phyloP scores from a whole-genome alignment of 441 rosid genomes.

The Pelargonium myrrhifolium region DNA sequence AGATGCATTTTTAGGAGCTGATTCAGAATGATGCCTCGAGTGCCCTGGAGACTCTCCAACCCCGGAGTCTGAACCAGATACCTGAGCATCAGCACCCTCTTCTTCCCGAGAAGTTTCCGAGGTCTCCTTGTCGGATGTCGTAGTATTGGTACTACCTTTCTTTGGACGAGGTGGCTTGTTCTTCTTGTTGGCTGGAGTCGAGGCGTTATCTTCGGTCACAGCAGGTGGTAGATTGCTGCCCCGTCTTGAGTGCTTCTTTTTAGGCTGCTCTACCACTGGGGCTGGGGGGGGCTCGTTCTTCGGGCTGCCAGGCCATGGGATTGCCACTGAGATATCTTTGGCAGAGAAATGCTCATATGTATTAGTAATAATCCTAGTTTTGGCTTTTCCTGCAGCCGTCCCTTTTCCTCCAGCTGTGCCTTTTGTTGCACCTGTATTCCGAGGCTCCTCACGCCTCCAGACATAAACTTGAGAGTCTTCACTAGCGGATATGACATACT shows the following conservation, averaged over 20 bases:
- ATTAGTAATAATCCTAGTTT: slow-evolving; percentile 29
- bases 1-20: too few species aligned
- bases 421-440: slow-evolving; percentile 17
- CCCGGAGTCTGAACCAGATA: slow-evolving; percentile 33
- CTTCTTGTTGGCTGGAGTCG: slow-evolving; percentile 26
- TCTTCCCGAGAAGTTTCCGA: slow-evolving; percentile 35
- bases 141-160: slow-evolving; percentile 22
- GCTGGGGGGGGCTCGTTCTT: slow-evolving; percentile 63
- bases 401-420: not conserved
- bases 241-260: slow-evolving; percentile 55
- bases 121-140: not conserved
- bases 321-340: slow-evolving; percentile 77
- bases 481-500: slow-evolving; percentile 59
- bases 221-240: not conserved
- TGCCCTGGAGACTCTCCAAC: not conserved
- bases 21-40: too few species aligned
- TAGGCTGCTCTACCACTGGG: slow-evolving; percentile 24
- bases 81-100: slow-evolving; percentile 25
- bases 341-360: slow-evolving; percentile 63
- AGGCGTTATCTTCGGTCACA: slow-evolving; percentile 31
- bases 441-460: slow-evolving; percentile 53
- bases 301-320: slow-evolving; percentile 68
- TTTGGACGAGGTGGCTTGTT: slow-evolving; percentile 77
- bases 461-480: slow-evolving; percentile 78
- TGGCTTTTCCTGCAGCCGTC: slow-evolving; percentile 28